These are phyloP conservation scores for Detonula confervacea DNA, from an alignment of 352 stramenopile species.

Conservation along the genomic window DNA sequence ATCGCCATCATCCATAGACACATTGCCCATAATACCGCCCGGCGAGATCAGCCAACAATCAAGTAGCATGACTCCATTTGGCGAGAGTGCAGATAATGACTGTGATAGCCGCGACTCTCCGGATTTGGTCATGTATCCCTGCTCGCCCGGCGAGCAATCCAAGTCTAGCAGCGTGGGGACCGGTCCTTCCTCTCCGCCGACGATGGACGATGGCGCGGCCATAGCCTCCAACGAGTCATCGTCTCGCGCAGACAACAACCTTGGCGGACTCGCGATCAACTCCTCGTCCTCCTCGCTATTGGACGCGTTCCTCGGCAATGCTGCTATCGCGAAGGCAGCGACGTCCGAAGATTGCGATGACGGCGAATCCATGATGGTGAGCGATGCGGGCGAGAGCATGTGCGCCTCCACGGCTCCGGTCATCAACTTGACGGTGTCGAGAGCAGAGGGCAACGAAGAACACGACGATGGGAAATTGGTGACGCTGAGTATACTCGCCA, in stretches of 20 bases:
- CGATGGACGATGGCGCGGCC: too few relatives aligned
- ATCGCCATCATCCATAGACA: too few relatives aligned
- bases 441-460: too few relatives aligned
- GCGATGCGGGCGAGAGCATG: constrained; percentile 7
- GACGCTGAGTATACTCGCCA: background rate
- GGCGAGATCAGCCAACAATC: background rate
- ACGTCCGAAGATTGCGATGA: too few relatives aligned
- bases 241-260: background rate
- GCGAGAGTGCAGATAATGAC: background rate
- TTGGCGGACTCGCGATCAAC: too few relatives aligned
- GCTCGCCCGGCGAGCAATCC: too few relatives aligned
- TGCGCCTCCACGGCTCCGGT: constrained; percentile 9
- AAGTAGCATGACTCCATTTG: background rate
- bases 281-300: background rate
- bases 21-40: too few relatives aligned
- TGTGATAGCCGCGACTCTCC: background rate
- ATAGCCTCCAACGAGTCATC: too few relatives aligned
- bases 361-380: background rate
- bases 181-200: too few relatives aligned
- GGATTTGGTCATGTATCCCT: background rate
- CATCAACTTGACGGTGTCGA: background rate
- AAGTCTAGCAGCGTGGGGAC: too few relatives aligned
- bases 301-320: background rate
- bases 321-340: background rate
- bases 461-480: background rate